Evolutionary conservation across 352 stramenopile species (phyloP), one percentile per base, ranked within the genome.

Genomic region (Globisporangium orthogonon): DNA sequence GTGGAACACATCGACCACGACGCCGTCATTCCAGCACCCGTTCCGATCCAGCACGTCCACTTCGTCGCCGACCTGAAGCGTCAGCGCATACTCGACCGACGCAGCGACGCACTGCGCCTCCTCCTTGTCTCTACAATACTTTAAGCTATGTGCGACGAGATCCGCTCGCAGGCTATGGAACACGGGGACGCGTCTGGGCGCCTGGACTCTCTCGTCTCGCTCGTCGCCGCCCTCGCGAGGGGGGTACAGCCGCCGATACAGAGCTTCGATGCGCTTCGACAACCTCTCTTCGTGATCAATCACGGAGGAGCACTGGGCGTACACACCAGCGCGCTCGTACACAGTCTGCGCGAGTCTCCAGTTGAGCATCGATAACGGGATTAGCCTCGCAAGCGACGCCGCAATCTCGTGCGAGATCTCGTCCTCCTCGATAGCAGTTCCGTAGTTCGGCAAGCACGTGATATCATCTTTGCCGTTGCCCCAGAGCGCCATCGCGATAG

Each of bases 31-130:
- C 86, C 86, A 95, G 52, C 78, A 87, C 4, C 78, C 80, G 30
- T 86, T 87, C 39, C 71, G 67, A 63, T 95, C 86, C 17, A 95
- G 62, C 45, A 89, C 82, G 57, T 95, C 86, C 31, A 91, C 74
- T 44, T 80, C 71, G 50, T 94, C 82, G 4, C 83, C 86, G 6
- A 74, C 52, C 60, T 69, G 58, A 50, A 86, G 58, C 50, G 69
- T 59, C 56, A 89, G 56, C 17, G 76, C 73, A 65, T 83, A 91
- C 59, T 92, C 80, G 31, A 89, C 70, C 3, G 83, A 91, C 23
- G 74, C 81, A 10, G 63, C 76, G 7, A 91, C 76, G 1, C 69
- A 66, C 3, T 62, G 37, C 23, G 51, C 54, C 48, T 73, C 60
- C 30, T 62, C 50, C 10, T 29, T 15, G 28, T 57, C 59, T 23